These are phyloP conservation scores for Cetraspora pellucida DNA, from an alignment of 192 early-diverging fungal species.

Conservation along the genomic window DNA sequence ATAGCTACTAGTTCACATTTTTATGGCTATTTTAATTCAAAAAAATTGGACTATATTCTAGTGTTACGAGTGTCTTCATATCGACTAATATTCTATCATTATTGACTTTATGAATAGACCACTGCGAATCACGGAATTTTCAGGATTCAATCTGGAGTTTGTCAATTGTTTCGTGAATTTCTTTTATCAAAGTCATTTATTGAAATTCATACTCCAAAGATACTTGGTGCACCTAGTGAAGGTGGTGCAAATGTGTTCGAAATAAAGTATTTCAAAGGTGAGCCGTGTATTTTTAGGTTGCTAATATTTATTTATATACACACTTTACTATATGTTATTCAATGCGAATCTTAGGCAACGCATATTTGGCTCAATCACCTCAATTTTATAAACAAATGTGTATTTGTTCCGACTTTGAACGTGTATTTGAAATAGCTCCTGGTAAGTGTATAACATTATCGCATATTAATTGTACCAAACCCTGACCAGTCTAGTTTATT, in stretches of 20 bases:
- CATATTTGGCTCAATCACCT: slow-evolving; percentile 96
- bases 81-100: too few species aligned
- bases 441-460: background rate
- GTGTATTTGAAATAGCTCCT: slow-evolving; percentile 96
- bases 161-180: slow-evolving; percentile 95
- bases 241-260: slow-evolving; percentile 99
- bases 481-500: background rate
- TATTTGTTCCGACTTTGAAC: slow-evolving; percentile 94
- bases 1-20: too few species aligned
- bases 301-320: background rate
- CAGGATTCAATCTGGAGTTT: slow-evolving; percentile 92
- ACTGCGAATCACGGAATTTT: slow-evolving; percentile 97
- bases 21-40: too few species aligned
- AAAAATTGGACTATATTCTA: too few species aligned
- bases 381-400: slow-evolving; percentile 99
- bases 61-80: too few species aligned
- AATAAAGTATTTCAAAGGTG: slow-evolving; percentile 94
- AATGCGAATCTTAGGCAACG: slow-evolving; percentile 54
- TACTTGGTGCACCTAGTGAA: slow-evolving; percentile 89
- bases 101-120: slow-evolving; percentile 55
- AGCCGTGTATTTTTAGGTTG: slow-evolving; percentile 33
- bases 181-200: slow-evolving; percentile 78
- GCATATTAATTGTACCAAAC: too few species aligned
- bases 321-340: background rate
- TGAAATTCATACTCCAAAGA: slow-evolving; percentile 99